Percentiles rank a stretch among this genome's conserved stretches.
Conservation (phyloP, 1,284 basidiomycete species). For the Boletus mariae region DNA sequence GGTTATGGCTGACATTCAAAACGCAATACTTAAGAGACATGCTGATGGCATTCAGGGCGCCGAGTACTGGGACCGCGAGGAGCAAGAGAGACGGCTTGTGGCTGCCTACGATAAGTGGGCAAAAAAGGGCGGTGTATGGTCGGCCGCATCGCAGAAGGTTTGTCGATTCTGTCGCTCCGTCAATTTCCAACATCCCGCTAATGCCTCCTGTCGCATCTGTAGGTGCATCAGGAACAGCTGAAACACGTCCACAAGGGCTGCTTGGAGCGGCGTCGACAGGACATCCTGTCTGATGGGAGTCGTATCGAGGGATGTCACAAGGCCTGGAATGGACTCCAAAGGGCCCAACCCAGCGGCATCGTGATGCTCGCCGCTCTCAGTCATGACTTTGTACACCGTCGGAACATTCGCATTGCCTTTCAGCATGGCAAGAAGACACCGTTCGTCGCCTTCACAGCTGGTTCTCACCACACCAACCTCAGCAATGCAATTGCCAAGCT, state of each 20-base stretch:
- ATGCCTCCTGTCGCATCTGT: too few species aligned
- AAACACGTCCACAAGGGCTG: neutral
- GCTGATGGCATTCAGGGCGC: too few species aligned
- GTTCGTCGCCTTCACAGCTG: neutral
- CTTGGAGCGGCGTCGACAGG: neutral
- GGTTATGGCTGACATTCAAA: neutral
- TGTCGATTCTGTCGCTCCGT: too few species aligned
- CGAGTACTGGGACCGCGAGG: neutral
- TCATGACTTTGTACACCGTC: neutral
- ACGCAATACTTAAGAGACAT: neutral
- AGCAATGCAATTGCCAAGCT: neutral
- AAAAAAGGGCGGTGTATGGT: neutral
- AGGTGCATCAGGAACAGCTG: neutral
- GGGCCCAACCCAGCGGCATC: neutral
- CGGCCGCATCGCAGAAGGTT: neutral
- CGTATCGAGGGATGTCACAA: neutral
- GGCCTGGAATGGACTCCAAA: conserved; percentile 1
- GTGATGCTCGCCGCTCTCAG: neutral
- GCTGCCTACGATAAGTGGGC: neutral
- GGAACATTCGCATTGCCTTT: neutral
- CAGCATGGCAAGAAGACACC: neutral
- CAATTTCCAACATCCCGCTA: too few species aligned
- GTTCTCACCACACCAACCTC: neutral
- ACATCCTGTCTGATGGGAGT: neutral
- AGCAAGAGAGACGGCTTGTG: neutral